Evolutionary conservation across 192 early-diverging fungal species (phyloP).

Genomic region (Coemansia sp.): DNA sequence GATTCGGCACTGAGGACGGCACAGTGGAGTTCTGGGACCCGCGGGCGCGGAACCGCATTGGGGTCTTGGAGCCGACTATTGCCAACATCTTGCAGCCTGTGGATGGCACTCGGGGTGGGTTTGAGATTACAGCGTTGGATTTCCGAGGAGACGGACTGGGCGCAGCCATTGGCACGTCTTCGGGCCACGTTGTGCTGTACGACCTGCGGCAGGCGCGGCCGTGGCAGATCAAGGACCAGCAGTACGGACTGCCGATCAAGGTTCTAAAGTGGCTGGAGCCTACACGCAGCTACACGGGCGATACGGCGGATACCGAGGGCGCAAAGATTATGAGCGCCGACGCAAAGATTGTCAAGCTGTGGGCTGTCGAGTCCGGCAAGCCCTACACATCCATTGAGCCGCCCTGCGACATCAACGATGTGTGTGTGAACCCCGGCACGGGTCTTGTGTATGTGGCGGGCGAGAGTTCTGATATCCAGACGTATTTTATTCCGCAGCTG

Average conservation of each 20-base stretch:
- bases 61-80: conserved; percentile 60
- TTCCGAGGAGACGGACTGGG: conserved; percentile 86
- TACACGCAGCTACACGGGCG: conserved; percentile 13
- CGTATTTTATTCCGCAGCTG: conserved; percentile 87
- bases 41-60: conserved; percentile 69
- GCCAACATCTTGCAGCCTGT: conserved; percentile 21
- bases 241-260: conserved; percentile 94
- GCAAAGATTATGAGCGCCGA: conserved; percentile 84
- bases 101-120: conserved; percentile 17
- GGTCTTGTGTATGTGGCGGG: conserved; percentile 89
- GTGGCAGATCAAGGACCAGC: conserved; percentile 91
- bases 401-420: conserved; percentile 89
- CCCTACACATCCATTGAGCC: conserved; percentile 92
- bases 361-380: conserved; percentile 80
- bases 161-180: conserved; percentile 82
- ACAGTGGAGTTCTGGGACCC: conserved; percentile 96
- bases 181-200: conserved; percentile 89
- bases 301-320: conserved; percentile 39
- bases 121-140: conserved; percentile 70
- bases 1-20: conserved; percentile 85
- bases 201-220: conserved; percentile 86
- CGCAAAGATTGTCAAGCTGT: conserved; percentile 89
- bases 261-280: conserved; percentile 73
- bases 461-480: conserved; percentile 89
- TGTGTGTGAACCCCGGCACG: conserved; percentile 73